Evolutionary conservation across 192 early-diverging fungal species (phyloP), one percentile per base, ranked within the genome.

Genomic region (Entomortierella lignicola): DNA sequence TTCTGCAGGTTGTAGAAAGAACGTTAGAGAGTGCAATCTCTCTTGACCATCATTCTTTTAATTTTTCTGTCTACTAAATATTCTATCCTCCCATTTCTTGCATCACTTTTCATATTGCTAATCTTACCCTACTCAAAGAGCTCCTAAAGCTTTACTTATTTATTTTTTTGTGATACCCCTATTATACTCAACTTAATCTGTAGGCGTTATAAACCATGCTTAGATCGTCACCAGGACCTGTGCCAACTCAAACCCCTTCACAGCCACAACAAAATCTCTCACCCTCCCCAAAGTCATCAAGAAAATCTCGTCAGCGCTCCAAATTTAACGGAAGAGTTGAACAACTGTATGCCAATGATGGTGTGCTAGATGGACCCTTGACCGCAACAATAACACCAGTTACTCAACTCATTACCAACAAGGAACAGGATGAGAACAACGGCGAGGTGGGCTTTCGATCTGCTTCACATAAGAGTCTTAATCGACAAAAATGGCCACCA

Each of bases 401-500:
- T 12, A 15, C 44, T 15, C 44, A 47, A 15, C 8, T 47, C 17
- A 15, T 47, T 47, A 47, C 44, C 17, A 47, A 47, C 20, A 20
- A 15, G 2, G 44, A 15, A 20, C 44, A 47, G 44, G 44, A 47
- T 4, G 44, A 47, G 15, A 47, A 47, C 17, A 20, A 15, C 20
- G 44, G 15, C 4, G 39, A 13, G 13, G 6, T 42, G 6, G 39
- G 39, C 13, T 42, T 13, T 10, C 8, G 8, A 42, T 13, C 8
- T 42, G 8, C 50, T 12, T 12, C 54, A 55, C 21, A 58, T 51
- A 66, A 18, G 23, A 66, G 63, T 37, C 63, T 52, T n/a, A 55
- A 39, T 30, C 58, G 58, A 18, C 59, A 39, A 21, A 60, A 43
- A 25, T 71, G 69, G 69, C 61, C 69, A 15, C 69, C 69, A n/a